phyloP scores from a whole-genome alignment of 2,329 filamentous ascomycete species.

The Colletotrichum spinosum region DNA sequence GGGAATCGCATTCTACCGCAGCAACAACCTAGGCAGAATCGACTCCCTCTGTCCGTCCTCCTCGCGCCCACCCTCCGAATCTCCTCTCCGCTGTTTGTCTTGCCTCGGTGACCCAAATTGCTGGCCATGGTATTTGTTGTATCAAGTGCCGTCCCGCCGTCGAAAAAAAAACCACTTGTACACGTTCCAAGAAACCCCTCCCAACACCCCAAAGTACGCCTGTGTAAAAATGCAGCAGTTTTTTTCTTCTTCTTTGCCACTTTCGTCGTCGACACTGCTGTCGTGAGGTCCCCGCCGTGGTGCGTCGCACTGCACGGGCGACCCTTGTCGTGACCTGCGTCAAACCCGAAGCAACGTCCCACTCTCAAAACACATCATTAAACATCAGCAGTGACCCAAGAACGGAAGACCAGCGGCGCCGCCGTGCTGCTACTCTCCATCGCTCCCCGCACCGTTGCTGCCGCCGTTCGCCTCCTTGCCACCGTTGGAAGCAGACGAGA shows the following conservation, averaged over 20 bases:
- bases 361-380: slow-evolving; percentile 23
- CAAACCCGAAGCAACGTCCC: slow-evolving; percentile 17
- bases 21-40: slow-evolving; percentile 3
- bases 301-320: slow-evolving; percentile 8
- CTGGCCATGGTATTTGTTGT: slow-evolving; percentile 43
- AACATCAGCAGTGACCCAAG: slow-evolving; percentile 16
- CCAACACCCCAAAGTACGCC: slow-evolving; percentile 31
- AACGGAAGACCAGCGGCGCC: not conserved
- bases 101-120: slow-evolving; percentile 13
- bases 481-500: slow-evolving; percentile 55
- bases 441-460: slow-evolving; percentile 59
- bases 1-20: slow-evolving; percentile 5
- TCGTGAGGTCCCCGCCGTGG: slow-evolving; percentile 8
- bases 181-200: slow-evolving; percentile 37
- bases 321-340: slow-evolving; percentile 38
- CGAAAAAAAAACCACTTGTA: slow-evolving; percentile 32
- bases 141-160: slow-evolving; percentile 38
- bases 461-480: slow-evolving; percentile 41
- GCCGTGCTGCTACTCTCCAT: slow-evolving; percentile 57
- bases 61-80: slow-evolving; percentile 10
- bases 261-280: slow-evolving; percentile 13
- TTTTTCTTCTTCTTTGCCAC: too few relatives aligned
- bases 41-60: not conserved
- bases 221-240: slow-evolving; percentile 30
- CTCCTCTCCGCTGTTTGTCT: slow-evolving; percentile 13